These are phyloP conservation scores for Lojkania enalia DNA, from an alignment of 2,329 filamentous ascomycete genomes.

Conservation along the genomic window DNA sequence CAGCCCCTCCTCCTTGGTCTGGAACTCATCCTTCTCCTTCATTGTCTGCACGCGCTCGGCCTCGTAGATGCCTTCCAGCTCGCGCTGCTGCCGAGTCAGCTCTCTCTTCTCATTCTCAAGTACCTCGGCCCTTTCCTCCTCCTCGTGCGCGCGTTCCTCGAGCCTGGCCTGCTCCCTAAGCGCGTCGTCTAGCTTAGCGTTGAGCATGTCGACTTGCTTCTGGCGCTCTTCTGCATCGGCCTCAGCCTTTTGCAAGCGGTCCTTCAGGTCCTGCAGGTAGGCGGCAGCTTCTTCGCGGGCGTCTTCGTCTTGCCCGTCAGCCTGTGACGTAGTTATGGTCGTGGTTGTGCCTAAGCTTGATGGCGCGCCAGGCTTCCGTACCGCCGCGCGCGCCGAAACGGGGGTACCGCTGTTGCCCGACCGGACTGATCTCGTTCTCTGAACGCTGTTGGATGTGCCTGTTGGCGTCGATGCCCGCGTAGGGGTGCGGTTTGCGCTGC, in stretches of 20 bases:
- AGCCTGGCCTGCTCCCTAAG: constrained; percentile 79
- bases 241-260: constrained; percentile 80
- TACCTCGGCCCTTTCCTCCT: constrained; percentile 78
- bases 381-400: constrained; percentile 45
- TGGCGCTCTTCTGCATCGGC: constrained; percentile 74
- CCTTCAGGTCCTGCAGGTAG: constrained; percentile 80
- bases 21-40: constrained; percentile 89
- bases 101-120: constrained; percentile 86
- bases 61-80: constrained; percentile 92
- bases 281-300: constrained; percentile 78
- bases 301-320: constrained; percentile 58
- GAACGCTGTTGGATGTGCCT: constrained; percentile 29
- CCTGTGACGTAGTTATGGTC: constrained; percentile 38
- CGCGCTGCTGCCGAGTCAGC: constrained; percentile 77
- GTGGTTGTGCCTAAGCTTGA: constrained; percentile 40
- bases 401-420: constrained; percentile 38
- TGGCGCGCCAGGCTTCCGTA: constrained; percentile 39
- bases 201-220: constrained; percentile 83
- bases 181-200: constrained; percentile 83
- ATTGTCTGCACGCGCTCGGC: constrained; percentile 83
- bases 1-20: constrained; percentile 84
- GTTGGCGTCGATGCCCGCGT: constrained; percentile 34
- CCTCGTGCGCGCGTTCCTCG: constrained; percentile 86
- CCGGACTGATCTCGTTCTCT: constrained; percentile 37
- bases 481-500: constrained; percentile 37